phyloP scores from a whole-genome alignment of 2,329 filamentous ascomycete genomes.

The Gnomoniopsis sp. region DNA sequence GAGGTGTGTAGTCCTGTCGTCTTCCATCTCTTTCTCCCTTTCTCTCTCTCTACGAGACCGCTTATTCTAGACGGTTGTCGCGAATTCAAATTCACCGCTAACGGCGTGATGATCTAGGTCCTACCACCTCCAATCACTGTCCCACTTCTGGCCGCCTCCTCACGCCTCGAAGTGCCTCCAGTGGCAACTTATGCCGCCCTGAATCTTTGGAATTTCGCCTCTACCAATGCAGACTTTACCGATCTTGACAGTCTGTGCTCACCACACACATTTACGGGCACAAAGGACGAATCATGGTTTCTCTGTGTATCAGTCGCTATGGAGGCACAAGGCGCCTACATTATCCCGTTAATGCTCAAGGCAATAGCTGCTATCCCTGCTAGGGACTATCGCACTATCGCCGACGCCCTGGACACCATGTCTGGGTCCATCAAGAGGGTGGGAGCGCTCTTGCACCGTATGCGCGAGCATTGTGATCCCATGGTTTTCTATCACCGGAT shows the following conservation, averaged over 20 bases:
- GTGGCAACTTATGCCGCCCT: conserved; percentile 87
- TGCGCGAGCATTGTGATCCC: conserved; percentile 88
- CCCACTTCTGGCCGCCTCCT: conserved; percentile 70
- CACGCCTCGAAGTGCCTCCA: conserved; percentile 74
- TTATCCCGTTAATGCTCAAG: conserved; percentile 73
- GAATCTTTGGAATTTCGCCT: conserved; percentile 86
- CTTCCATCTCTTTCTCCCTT: too few species aligned
- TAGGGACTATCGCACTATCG: conserved; percentile 59
- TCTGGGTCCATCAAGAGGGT: conserved; percentile 66
- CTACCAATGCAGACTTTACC: conserved; percentile 51
- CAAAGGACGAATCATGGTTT: conserved; percentile 91
- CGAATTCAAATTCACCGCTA: not conserved
- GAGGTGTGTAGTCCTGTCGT: conserved; percentile 59
- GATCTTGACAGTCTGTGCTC: conserved; percentile 67
- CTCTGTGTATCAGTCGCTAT: conserved; percentile 85
- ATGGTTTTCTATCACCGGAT: conserved; percentile 87
- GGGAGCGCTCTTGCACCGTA: conserved; percentile 65
- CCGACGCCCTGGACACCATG: conserved; percentile 61
- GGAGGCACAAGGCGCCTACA: conserved; percentile 72
- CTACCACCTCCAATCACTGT: conserved; percentile 74
- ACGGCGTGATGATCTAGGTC: conserved; percentile 33
- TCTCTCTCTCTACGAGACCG: not conserved
- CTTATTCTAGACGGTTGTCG: not conserved
- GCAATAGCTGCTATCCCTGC: conserved; percentile 68
- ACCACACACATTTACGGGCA: conserved; percentile 82